phyloP scores from a whole-genome alignment of 1,139 yeast species.

The Candida glucosophila region DNA sequence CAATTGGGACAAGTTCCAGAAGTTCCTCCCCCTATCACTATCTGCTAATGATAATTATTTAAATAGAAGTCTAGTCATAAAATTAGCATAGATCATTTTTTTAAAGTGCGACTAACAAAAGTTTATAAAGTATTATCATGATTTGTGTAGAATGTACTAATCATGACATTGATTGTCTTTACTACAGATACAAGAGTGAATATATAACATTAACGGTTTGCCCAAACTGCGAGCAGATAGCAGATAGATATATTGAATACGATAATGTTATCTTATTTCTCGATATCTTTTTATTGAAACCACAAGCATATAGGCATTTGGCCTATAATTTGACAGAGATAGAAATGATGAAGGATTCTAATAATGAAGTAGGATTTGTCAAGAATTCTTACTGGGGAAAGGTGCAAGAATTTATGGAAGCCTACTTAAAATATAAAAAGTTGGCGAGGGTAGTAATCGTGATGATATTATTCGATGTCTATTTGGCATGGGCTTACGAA shows the following conservation, averaged over 20 bases:
- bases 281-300: conserved; percentile 73
- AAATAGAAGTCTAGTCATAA: no score
- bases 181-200: conserved; percentile 64
- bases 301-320: conserved; percentile 85
- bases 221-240: conserved; percentile 58
- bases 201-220: conserved; percentile 81
- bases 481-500: conserved; percentile 84
- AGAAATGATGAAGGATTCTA: conserved; percentile 12
- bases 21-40: conserved; percentile 65
- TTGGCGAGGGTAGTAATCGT: conserved; percentile 49
- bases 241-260: conserved; percentile 87
- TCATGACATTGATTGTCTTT: conserved; percentile 51
- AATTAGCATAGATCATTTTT: no score
- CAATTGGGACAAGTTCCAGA: conserved; percentile 70
- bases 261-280: conserved; percentile 79
- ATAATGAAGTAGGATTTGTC: not conserved
- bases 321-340: conserved; percentile 62
- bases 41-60: no score
- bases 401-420: not conserved
- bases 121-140: no score
- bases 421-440: conserved; percentile 12
- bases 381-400: not conserved
- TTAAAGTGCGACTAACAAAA: no score
- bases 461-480: conserved; percentile 78
- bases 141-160: conserved; percentile 82